Base-by-base conservation (phyloP, 2,329 filamentous ascomycete genomes). In the Aspergillus brunneoviolaceus region DNA sequence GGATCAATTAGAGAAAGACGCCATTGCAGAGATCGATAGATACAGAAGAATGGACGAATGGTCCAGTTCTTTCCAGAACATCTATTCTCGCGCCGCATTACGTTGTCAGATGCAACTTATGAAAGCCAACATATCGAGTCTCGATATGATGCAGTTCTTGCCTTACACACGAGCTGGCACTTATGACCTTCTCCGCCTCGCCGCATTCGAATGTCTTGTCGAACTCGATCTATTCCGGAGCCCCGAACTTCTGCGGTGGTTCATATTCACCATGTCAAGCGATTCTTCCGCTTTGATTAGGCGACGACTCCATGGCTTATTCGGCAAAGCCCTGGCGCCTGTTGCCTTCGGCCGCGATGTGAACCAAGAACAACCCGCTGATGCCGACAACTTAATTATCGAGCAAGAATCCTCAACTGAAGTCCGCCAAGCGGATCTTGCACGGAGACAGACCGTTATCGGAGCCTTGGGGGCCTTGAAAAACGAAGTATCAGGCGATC, bases 11-110 rank as follows among this genome's bases (percentile, higher is more conserved):
- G 81, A 84, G 60, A 78, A 79, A 59, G 82, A 84, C 56, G 84
- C 84, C 3, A 77, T 88, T 27, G 81, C 83, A 27, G 85, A 87
- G 68, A 84, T 89, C 39, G 84, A 87, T 63, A 81, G 86, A 33
- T 85, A 87, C 63, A 79, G 86, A 57, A 80, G 86, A 39, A 84
- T 88, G 70, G 86, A 89, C 65, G 86, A 89, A 70, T 89, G 85
- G 85, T 85, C 86, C 2, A 82, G 84, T 45, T 88, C 86, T 0
- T 87, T 83, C 68, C 85, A 87, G 58, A 89, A 89, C 65, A 74
- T 87, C 25, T 87, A 87, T 70, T 85, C 86, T 1, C 80, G 80
- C 12, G 85, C 86, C 12, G 85, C 85, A 21, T 76, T 89, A 19
- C 79, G 84, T n/a, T 87, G 85, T 71, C 80, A 85, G 61, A 76